phyloP scores from a whole-genome alignment of 257 asterid species.

The Coffea canephora region DNA sequence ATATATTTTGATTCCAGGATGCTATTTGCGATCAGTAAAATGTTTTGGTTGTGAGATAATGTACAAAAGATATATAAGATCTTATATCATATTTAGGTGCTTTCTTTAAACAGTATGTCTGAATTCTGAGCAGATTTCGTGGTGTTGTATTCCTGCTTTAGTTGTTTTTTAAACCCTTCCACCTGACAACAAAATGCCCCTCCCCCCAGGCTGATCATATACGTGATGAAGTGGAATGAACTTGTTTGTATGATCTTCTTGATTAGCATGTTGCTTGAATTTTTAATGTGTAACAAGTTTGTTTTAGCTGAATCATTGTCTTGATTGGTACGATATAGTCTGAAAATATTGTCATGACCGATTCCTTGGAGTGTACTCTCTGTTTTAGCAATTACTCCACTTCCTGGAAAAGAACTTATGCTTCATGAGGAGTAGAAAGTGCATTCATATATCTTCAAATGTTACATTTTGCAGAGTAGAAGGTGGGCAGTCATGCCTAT shows the following conservation, averaged over 20 bases:
- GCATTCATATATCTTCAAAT: too few species aligned
- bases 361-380: neutral
- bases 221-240: neutral
- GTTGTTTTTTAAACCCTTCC: neutral
- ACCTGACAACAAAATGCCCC: neutral
- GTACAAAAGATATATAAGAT: neutral
- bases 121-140: neutral
- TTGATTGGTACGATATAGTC: neutral
- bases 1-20: constrained; percentile 1
- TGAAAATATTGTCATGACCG: neutral
- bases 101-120: neutral
- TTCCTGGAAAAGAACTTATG: neutral
- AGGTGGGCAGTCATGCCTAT: neutral
- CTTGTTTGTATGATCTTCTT: neutral
- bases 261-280: neutral
- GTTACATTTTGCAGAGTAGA: too few species aligned
- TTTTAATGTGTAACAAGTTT: neutral
- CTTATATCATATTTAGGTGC: neutral
- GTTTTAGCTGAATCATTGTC: neutral
- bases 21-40: neutral
- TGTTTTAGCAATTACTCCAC: neutral
- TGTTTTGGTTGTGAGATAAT: neutral
- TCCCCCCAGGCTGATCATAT: neutral
- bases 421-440: neutral
- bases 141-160: neutral